These are phyloP conservation scores for Ulmus americana DNA, from an alignment of 331 rosid species.

Conservation along the genomic window DNA sequence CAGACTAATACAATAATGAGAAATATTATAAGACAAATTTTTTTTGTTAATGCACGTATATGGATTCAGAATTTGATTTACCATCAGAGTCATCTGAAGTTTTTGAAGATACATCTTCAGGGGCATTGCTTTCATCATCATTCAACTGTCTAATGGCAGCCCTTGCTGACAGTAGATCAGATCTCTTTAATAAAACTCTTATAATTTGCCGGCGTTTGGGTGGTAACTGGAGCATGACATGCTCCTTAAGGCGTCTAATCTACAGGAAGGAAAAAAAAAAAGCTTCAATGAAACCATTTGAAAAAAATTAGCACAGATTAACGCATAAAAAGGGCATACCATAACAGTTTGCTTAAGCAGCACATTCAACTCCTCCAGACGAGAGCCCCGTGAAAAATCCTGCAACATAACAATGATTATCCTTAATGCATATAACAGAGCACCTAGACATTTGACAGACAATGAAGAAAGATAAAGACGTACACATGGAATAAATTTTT, in stretches of 20 bases:
- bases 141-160: conserved; percentile 42
- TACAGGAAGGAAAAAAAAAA: conserved; percentile 25
- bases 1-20: background rate
- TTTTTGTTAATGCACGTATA: background rate
- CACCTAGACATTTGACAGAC: conserved; percentile 6
- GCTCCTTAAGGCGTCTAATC: conserved; percentile 95
- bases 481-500: background rate
- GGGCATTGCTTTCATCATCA: conserved; percentile 26
- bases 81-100: conserved; percentile 53
- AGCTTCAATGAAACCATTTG: conserved; percentile 19
- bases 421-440: too few relatives aligned
- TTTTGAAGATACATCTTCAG: conserved; percentile 34
- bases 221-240: conserved; percentile 77
- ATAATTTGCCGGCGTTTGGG: conserved; percentile 89
- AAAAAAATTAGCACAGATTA: conserved; percentile 4
- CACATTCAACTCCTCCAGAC: conserved; percentile 93
- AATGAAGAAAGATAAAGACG: conserved; percentile 4
- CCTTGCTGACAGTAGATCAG: conserved; percentile 78
- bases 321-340: conserved; percentile 44
- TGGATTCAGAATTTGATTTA: conserved; percentile 23
- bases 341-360: conserved; percentile 83
- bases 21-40: background rate
- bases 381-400: conserved; percentile 89
- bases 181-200: conserved; percentile 54
- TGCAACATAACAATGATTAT: conserved; percentile 36